Evolutionary conservation across 2,329 filamentous ascomycete genomes (phyloP).

Genomic region (Aspergillus proliferans): DNA sequence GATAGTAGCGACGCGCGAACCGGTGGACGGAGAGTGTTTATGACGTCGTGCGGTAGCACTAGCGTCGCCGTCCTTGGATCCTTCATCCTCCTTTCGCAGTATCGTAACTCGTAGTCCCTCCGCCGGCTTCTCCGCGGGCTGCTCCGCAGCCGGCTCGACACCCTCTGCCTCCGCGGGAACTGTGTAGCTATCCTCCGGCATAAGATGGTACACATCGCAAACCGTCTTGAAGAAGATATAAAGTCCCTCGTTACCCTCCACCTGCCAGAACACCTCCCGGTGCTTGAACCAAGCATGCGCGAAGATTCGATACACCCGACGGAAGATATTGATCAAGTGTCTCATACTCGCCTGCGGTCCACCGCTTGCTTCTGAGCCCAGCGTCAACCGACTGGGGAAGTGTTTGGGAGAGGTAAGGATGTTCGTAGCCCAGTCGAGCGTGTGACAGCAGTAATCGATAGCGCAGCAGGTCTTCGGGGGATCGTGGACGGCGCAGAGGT

Average conservation of each 20-base stretch:
- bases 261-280: conserved; percentile 86
- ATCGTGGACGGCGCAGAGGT: conserved; percentile 94
- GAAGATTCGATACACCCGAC: conserved; percentile 90
- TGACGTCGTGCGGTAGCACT: conserved; percentile 74
- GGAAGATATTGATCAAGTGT: conserved; percentile 90
- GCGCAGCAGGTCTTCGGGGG: conserved; percentile 95
- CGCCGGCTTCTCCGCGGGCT: conserved; percentile 15
- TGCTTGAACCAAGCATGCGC: conserved; percentile 99
- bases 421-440: conserved; percentile 94
- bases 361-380: conserved; percentile 44
- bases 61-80: conserved; percentile 36
- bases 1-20: conserved; percentile 73
- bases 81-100: conserved; percentile 29
- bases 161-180: conserved; percentile 90
- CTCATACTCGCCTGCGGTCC: conserved; percentile 40
- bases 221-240: conserved; percentile 97
- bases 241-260: conserved; percentile 82
- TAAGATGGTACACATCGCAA: conserved; percentile 82
- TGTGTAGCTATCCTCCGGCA: conserved; percentile 93
- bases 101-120: conserved; percentile 31
- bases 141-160: conserved; percentile 47
- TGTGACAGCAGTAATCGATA: conserved; percentile 98
- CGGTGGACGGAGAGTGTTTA: conserved; percentile 72
- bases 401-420: conserved; percentile 90
- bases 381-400: conserved; percentile 76